These are phyloP conservation scores for Pyronema omphalodes DNA, from an alignment of 495 filamentous ascomycete genomes.

Conservation along the genomic window DNA sequence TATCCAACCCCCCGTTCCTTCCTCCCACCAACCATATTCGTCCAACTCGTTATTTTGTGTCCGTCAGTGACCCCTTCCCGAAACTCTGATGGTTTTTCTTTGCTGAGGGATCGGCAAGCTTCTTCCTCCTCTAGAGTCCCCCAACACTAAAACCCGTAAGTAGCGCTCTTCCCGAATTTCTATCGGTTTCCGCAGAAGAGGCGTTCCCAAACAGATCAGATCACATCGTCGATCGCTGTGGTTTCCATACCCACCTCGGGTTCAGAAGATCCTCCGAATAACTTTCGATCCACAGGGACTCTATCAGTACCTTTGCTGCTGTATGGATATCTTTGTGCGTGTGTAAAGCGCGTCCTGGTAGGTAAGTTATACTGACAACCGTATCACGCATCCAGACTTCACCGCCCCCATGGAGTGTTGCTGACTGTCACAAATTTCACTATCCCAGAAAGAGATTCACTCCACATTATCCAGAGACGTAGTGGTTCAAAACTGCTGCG, in stretches of 20 bases:
- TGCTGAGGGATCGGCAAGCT: constrained; percentile 3
- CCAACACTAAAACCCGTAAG: neutral
- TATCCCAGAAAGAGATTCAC: constrained; percentile 2
- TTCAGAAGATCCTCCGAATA: constrained; percentile 22
- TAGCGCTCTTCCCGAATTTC: constrained; percentile 6
- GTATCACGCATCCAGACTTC: constrained; percentile 1
- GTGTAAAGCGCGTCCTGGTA: constrained; percentile 3
- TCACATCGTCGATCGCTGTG: constrained; percentile 3
- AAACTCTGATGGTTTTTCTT: neutral
- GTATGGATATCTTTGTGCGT: constrained; percentile 3
- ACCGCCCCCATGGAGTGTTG: neutral
- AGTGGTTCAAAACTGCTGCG: neutral
- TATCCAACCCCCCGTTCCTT: neutral
- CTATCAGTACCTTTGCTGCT: neutral
- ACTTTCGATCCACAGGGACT: constrained; percentile 25
- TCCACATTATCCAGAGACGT: neutral
- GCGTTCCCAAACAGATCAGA: constrained; percentile 1
- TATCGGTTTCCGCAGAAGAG: constrained; percentile 11
- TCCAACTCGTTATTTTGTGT: too few species aligned
- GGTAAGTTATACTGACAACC: neutral
- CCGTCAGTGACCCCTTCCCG: neutral
- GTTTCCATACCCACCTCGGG: constrained; percentile 6
- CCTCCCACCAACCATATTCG: neutral
- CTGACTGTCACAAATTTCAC: neutral
- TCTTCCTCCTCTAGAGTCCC: constrained; percentile 2